Percentiles rank a stretch among this genome's conserved stretches.
Evolutionary conservation across 108 stramenopile genomes (phyloP).

Genomic region (Pseudonitzschia pungens): DNA sequence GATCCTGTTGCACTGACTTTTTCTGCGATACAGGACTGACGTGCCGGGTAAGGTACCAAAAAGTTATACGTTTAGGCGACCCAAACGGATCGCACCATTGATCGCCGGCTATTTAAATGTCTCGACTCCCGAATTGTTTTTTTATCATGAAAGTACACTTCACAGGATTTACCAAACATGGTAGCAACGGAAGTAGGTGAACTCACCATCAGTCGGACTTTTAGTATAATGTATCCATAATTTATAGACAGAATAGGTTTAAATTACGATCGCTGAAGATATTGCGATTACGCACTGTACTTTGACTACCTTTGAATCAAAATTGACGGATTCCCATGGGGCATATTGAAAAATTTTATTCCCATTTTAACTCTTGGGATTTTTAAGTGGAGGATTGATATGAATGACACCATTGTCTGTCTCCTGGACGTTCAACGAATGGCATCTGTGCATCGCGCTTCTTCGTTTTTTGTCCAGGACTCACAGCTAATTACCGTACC

Average conservation of each 20-base stretch:
- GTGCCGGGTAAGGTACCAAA: too few species aligned
- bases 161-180: not conserved
- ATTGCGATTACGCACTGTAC: not conserved
- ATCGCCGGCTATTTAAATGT: not conserved
- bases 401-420: not conserved
- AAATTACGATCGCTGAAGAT: not conserved
- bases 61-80: too few species aligned
- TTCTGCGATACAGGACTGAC: too few species aligned
- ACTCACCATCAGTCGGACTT: not conserved
- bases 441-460: not conserved
- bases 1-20: too few species aligned
- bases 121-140: not conserved
- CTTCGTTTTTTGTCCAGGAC: not conserved
- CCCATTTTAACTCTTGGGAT: not conserved
- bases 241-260: too few species aligned
- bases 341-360: not conserved
- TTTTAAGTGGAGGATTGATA: not conserved
- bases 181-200: not conserved
- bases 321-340: not conserved
- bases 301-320: not conserved
- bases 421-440: not conserved
- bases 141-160: conserved; percentile 1
- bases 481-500: not conserved
- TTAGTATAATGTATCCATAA: not conserved
- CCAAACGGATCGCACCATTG: too few species aligned